These are phyloP conservation scores for Orychophragmus violaceus DNA, from an alignment of 345 rosid genomes.

Conservation along the genomic window DNA sequence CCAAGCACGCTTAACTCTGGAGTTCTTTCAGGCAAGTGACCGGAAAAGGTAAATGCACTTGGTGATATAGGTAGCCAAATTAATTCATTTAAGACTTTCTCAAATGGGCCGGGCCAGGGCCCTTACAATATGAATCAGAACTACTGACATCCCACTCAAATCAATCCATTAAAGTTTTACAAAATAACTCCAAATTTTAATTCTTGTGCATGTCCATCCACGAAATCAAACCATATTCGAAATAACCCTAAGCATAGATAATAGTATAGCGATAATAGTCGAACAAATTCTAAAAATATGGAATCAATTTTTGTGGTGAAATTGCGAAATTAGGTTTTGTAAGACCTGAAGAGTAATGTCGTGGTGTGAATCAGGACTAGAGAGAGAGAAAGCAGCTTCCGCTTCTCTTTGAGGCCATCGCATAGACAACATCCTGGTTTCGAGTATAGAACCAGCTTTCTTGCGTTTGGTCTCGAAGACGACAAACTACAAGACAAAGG, in stretches of 20 bases:
- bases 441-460: constrained; percentile 67
- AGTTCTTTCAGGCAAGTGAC: too few relatives aligned
- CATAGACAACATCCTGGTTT: constrained; percentile 93
- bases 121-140: neutral
- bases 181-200: neutral
- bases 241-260: neutral
- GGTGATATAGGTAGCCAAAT: too few relatives aligned
- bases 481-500: constrained; percentile 30
- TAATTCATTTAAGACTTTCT: too few relatives aligned
- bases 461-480: constrained; percentile 25
- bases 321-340: neutral
- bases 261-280: neutral
- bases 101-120: too few relatives aligned
- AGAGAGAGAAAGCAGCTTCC: constrained; percentile 66
- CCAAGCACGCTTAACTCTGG: too few relatives aligned
- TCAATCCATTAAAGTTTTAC: neutral
- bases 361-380: constrained; percentile 56
- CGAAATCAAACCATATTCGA: neutral
- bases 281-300: neutral
- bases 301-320: neutral
- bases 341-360: constrained; percentile 67
- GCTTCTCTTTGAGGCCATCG: constrained; percentile 94
- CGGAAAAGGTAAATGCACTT: too few relatives aligned
- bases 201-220: neutral
- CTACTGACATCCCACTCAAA: neutral